Conservation (phyloP, 2,329 filamentous ascomycete genomes). For the Colletotrichum paranaense region DNA sequence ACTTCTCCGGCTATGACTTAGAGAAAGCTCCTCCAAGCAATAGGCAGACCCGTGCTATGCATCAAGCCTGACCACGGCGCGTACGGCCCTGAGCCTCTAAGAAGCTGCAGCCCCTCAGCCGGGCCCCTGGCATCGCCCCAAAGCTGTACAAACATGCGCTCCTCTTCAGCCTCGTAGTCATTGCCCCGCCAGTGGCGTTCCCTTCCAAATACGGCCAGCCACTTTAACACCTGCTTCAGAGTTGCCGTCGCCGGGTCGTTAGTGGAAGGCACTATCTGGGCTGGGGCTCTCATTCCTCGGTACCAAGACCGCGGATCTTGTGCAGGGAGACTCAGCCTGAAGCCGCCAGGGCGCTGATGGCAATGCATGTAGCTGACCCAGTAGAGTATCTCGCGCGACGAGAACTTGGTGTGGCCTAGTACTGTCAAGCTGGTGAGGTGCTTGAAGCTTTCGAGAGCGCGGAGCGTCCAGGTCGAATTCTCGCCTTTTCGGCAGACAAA, state of each 20-base stretch:
- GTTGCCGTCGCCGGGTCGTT: neutral
- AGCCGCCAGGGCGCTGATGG: slow-evolving; percentile 5
- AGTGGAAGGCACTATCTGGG: neutral
- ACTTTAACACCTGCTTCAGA: slow-evolving; percentile 3
- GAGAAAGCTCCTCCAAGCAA: neutral
- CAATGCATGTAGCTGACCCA: neutral
- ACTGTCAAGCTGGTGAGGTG: slow-evolving; percentile 9
- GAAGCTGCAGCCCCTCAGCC: neutral
- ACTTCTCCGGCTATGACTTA: too few relatives aligned
- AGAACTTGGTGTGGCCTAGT: slow-evolving; percentile 2
- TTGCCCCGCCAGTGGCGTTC: neutral
- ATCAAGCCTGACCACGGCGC: neutral
- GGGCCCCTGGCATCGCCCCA: slow-evolving; percentile 7
- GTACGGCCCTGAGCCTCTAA: slow-evolving; percentile 2
- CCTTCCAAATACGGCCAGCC: neutral
- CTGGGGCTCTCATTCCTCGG: neutral
- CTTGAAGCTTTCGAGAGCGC: slow-evolving; percentile 1
- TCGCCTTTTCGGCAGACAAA: neutral
- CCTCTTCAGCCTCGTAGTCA: slow-evolving; percentile 1
- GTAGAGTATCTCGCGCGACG: neutral
- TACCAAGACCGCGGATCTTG: neutral
- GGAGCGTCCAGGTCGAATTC: neutral
- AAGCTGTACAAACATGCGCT: slow-evolving; percentile 7
- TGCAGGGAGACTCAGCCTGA: slow-evolving; percentile 2
- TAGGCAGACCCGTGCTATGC: neutral